A percentile compares a stretch with the other conserved stretches of the same genome.
Conservation (phyloP, 129 eudicot species). For the Escallonia herrerae region DNA sequence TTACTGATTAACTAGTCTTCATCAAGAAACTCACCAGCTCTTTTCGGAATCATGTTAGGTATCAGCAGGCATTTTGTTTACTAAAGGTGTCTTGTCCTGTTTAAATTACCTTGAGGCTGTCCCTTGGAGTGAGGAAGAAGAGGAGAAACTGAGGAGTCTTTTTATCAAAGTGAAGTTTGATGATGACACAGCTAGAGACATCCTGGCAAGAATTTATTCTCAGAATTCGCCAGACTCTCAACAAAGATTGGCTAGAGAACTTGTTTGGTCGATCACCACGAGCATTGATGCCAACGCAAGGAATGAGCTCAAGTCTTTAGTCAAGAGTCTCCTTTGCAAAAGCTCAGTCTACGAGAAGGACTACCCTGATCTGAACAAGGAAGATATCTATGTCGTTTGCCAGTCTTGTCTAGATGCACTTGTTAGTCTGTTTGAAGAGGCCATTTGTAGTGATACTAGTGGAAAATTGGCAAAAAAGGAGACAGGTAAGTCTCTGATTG, state of each 20-base stretch:
- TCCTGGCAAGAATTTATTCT: slow-evolving; percentile 38
- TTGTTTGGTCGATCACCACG: slow-evolving; percentile 43
- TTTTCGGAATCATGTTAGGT: slow-evolving; percentile 25
- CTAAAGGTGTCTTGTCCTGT: slow-evolving; percentile 39
- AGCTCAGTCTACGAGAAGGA: slow-evolving; percentile 52
- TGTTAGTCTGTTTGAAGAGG: slow-evolving; percentile 39
- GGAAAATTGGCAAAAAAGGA: slow-evolving; percentile 7
- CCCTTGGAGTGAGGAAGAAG: slow-evolving; percentile 76
- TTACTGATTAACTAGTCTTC: background rate
- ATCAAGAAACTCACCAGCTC: background rate
- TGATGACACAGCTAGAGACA: slow-evolving; percentile 27
- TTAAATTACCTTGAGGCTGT: slow-evolving; percentile 57
- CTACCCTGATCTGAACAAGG: slow-evolving; percentile 39
- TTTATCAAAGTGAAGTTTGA: slow-evolving; percentile 37
- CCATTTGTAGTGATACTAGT: slow-evolving; percentile 11
- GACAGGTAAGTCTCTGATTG: slow-evolving; percentile 34
- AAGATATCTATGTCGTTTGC: slow-evolving; percentile 39
- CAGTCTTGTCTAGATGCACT: slow-evolving; percentile 34
- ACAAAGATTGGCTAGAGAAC: slow-evolving; percentile 33
- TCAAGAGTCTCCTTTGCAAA: slow-evolving; percentile 51
- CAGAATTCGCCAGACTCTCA: slow-evolving; percentile 23
- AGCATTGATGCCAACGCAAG: slow-evolving; percentile 42
- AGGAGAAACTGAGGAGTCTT: slow-evolving; percentile 47
- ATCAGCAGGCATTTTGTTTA: slow-evolving; percentile 46
- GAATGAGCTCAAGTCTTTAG: slow-evolving; percentile 57